A percentile compares a stretch with the other conserved stretches of the same genome.
Evolutionary conservation across 306 rosid species (phyloP).

Genomic region (Prunus mume): DNA sequence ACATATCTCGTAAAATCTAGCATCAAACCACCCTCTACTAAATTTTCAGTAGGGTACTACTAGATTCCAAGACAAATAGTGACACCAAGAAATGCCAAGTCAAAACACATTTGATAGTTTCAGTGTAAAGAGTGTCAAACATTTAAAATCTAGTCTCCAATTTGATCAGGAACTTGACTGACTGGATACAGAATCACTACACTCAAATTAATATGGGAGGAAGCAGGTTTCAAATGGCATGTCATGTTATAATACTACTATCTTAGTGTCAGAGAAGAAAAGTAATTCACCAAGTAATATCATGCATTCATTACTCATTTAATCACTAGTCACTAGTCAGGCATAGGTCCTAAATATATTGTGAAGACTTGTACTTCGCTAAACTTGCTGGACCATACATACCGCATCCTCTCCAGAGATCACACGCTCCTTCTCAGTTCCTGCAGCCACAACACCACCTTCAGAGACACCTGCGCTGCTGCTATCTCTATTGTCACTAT

Average conservation of each 20-base stretch:
- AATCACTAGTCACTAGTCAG: neutral
- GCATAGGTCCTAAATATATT: neutral
- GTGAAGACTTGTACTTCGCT: neutral
- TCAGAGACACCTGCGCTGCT: conserved; percentile 46
- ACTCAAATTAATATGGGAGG: neutral
- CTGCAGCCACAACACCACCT: conserved; percentile 87
- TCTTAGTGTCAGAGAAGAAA: neutral
- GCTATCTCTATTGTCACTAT: conserved; percentile 43
- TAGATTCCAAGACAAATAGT: neutral
- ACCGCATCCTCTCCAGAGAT: conserved; percentile 97
- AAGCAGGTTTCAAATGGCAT: neutral
- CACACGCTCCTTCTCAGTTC: conserved; percentile 83
- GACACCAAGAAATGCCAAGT: neutral
- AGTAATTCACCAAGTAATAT: neutral
- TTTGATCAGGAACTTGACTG: neutral
- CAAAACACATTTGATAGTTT: neutral
- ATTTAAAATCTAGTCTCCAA: neutral
- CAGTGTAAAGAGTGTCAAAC: neutral
- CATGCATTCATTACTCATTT: neutral
- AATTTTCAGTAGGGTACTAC: neutral
- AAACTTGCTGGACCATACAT: conserved; percentile 24
- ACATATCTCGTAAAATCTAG: neutral
- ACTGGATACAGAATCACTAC: neutral
- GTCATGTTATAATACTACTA: neutral
- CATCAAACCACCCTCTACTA: neutral